Evolutionary conservation across 768 basidiomycete genomes (phyloP).

Genomic region (Russula virescens): DNA sequence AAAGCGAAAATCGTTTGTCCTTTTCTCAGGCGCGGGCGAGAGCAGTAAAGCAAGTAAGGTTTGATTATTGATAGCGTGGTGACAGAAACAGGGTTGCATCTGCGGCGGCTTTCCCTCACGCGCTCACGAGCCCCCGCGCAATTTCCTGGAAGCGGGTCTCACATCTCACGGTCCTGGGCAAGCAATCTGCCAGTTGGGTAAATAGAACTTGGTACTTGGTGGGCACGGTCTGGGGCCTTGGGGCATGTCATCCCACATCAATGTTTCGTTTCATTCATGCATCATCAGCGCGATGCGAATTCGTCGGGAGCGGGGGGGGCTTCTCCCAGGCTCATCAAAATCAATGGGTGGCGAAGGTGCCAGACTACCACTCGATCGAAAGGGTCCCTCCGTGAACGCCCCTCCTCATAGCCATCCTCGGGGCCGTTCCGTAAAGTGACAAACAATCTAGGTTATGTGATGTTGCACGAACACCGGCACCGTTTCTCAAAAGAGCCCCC

Average conservation of each 20-base stretch:
- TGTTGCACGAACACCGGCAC: neutral
- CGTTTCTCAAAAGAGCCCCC: neutral
- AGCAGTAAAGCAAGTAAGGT: slow-evolving; percentile 6
- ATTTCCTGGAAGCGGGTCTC: neutral
- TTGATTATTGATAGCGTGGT: slow-evolving; percentile 7
- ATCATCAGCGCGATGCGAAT: neutral
- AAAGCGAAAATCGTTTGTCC: too few species aligned
- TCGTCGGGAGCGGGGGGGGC: neutral
- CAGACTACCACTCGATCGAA: neutral
- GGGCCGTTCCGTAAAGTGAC: neutral
- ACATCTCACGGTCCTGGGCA: neutral
- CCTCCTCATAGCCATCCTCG: neutral
- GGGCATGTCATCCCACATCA: neutral
- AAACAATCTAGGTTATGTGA: neutral
- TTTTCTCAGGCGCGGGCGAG: slow-evolving; percentile 1
- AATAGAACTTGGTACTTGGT: neutral
- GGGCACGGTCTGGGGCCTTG: neutral
- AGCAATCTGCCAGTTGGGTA: neutral
- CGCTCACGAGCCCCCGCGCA: too few species aligned
- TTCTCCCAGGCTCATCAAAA: neutral
- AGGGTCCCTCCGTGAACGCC: neutral
- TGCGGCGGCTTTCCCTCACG: neutral
- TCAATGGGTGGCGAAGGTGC: too few species aligned
- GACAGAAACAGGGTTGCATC: slow-evolving; percentile 20
- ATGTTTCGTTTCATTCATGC: neutral